These are phyloP conservation scores for Hypoxylon sp. DNA, from an alignment of 2,329 filamentous ascomycete genomes.

Conservation along the genomic window DNA sequence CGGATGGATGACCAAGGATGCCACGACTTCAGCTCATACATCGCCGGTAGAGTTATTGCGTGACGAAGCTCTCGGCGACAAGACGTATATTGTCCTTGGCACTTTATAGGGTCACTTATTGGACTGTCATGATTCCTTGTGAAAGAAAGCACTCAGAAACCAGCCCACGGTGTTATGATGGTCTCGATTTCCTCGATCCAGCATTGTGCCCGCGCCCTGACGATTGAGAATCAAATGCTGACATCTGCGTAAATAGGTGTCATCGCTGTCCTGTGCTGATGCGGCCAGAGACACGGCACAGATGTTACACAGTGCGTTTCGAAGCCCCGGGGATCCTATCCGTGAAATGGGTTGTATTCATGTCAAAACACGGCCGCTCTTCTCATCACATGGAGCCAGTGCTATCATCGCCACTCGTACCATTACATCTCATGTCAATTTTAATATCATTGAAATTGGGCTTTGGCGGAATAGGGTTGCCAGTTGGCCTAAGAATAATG, in stretches of 20 bases:
- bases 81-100: too few species aligned
- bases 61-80: too few species aligned
- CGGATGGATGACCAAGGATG: too few species aligned
- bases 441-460: too few species aligned
- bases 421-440: background rate
- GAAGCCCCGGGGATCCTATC: background rate
- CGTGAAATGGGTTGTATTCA: background rate
- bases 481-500: constrained; percentile 1
- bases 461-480: constrained; percentile 2
- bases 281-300: background rate
- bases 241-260: too few species aligned
- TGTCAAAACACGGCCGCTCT: constrained; percentile 1
- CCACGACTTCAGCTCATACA: too few species aligned
- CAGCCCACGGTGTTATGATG: too few species aligned
- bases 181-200: too few species aligned
- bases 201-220: background rate
- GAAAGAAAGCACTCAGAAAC: too few species aligned
- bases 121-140: too few species aligned
- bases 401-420: background rate
- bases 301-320: background rate
- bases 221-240: background rate
- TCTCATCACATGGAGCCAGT: constrained; percentile 2
- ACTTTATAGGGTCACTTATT: too few species aligned
- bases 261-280: background rate
- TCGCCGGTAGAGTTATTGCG: too few species aligned